phyloP scores from a whole-genome alignment of 2,329 filamentous ascomycete genomes.

The Lecanicillium sp. region DNA sequence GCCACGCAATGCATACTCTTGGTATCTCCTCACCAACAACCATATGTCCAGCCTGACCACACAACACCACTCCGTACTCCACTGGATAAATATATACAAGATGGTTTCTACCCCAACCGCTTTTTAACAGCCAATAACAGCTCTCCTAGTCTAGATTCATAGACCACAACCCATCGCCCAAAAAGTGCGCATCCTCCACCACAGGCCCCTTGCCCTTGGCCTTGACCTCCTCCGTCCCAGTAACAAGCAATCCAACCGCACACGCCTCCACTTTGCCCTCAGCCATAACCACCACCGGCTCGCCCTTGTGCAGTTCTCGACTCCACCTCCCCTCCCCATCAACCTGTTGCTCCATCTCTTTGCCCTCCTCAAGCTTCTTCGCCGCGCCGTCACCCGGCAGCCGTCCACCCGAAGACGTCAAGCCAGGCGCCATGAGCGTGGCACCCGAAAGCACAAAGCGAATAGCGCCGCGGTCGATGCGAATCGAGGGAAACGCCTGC shows the following conservation, averaged over 20 bases:
- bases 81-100: slow-evolving; percentile 2
- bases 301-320: slow-evolving; percentile 65
- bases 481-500: slow-evolving; percentile 69
- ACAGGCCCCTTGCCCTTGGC: slow-evolving; percentile 89
- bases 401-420: slow-evolving; percentile 76
- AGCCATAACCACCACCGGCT: slow-evolving; percentile 80
- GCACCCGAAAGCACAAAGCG: slow-evolving; percentile 92
- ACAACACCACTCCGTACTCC: neutral
- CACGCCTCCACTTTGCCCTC: slow-evolving; percentile 93
- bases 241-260: slow-evolving; percentile 74
- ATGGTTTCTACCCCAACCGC: no score
- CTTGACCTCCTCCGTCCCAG: slow-evolving; percentile 86
- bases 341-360: slow-evolving; percentile 32
- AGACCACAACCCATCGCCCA: slow-evolving; percentile 91
- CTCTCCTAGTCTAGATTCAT: slow-evolving; percentile 40
- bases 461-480: slow-evolving; percentile 92
- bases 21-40: neutral
- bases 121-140: no score
- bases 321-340: slow-evolving; percentile 49
- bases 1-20: neutral
- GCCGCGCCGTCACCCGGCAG: slow-evolving; percentile 50
- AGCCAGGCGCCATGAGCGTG: slow-evolving; percentile 89
- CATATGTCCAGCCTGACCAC: neutral
- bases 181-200: slow-evolving; percentile 86
- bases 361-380: slow-evolving; percentile 25